Conservation (phyloP, 2,329 filamentous ascomycete species). For the Neonectria coccinea region DNA sequence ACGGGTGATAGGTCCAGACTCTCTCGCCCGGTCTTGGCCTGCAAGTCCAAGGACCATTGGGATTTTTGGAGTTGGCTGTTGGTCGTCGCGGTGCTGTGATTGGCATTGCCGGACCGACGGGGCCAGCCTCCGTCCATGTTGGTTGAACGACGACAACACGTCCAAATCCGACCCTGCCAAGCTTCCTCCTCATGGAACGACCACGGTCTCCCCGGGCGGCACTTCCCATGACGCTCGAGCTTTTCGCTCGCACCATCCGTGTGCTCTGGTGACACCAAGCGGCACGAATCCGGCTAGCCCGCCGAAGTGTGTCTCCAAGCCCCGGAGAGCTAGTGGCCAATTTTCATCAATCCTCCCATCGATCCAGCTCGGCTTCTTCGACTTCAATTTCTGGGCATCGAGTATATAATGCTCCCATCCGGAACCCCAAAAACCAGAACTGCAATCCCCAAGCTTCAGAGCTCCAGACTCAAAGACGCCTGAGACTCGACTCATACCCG, state of each 20-base stretch:
- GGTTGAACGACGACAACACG: too few species aligned
- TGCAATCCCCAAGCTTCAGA: conserved; percentile 5
- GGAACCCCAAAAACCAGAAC: not conserved
- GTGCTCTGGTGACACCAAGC: conserved; percentile 4
- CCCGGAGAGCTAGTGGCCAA: conserved; percentile 11
- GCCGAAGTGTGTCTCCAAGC: conserved; percentile 2
- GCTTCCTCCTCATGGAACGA: not conserved
- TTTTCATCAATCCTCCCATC: not conserved
- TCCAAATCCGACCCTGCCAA: not conserved
- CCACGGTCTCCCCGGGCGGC: not conserved
- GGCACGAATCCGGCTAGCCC: conserved; percentile 19
- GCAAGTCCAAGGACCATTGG: too few species aligned
- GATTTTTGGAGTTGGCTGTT: too few species aligned
- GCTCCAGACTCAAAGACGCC: not conserved
- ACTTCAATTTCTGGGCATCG: conserved; percentile 4
- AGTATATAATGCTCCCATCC: conserved; percentile 24
- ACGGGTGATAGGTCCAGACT: not conserved
- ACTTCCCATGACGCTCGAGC: not conserved
- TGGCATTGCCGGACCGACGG: conserved; percentile 20
- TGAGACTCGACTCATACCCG: not conserved
- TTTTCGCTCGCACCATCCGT: not conserved
- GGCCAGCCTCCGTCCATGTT: not conserved
- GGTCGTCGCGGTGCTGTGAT: not conserved
- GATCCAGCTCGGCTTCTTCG: not conserved
- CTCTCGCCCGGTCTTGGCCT: not conserved